phyloP scores from a whole-genome alignment of 352 stramenopile genomes.

The Phytopythium montanum region DNA sequence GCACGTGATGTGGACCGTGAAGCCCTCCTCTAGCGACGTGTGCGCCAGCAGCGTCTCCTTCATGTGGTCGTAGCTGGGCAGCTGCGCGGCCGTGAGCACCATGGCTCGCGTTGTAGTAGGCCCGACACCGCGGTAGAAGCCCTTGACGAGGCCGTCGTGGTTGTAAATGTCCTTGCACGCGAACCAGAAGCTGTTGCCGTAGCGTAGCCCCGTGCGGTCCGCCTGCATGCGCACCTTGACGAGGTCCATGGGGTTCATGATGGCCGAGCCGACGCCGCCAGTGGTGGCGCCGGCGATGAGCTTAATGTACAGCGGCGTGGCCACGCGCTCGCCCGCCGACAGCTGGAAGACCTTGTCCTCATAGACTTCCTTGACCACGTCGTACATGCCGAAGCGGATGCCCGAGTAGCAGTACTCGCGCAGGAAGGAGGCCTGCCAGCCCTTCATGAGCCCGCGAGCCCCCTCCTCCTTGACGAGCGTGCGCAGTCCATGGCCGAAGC shows the following conservation, averaged over 20 bases:
- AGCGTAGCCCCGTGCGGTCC: slow-evolving; percentile 51
- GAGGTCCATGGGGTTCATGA: slow-evolving; percentile 80
- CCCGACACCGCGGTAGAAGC: slow-evolving; percentile 67
- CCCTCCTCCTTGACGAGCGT: slow-evolving; percentile 62
- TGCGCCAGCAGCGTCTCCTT: slow-evolving; percentile 61
- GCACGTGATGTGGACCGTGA: slow-evolving; percentile 58
- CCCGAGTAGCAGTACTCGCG: slow-evolving; percentile 76
- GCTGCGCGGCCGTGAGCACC: slow-evolving; percentile 66
- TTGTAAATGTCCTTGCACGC: slow-evolving; percentile 62
- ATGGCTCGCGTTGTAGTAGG: slow-evolving; percentile 70
- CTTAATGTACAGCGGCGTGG: slow-evolving; percentile 63
- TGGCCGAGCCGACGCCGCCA: slow-evolving; percentile 52
- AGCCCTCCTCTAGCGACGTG: slow-evolving; percentile 45
- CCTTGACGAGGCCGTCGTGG: slow-evolving; percentile 52
- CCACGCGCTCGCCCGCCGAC: slow-evolving; percentile 21
- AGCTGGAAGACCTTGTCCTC: slow-evolving; percentile 47
- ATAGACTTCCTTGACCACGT: slow-evolving; percentile 71
- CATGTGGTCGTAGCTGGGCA: slow-evolving; percentile 80
- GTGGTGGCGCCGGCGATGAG: slow-evolving; percentile 58
- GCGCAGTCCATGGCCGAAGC: slow-evolving; percentile 52
- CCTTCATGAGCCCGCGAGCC: slow-evolving; percentile 46
- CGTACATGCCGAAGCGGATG: slow-evolving; percentile 78
- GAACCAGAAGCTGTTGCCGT: slow-evolving; percentile 57
- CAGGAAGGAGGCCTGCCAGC: slow-evolving; percentile 56
- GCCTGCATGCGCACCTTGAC: slow-evolving; percentile 80